Conservation (phyloP, 1,139 yeast genomes). For the Saccharomyces hybrid region DNA sequence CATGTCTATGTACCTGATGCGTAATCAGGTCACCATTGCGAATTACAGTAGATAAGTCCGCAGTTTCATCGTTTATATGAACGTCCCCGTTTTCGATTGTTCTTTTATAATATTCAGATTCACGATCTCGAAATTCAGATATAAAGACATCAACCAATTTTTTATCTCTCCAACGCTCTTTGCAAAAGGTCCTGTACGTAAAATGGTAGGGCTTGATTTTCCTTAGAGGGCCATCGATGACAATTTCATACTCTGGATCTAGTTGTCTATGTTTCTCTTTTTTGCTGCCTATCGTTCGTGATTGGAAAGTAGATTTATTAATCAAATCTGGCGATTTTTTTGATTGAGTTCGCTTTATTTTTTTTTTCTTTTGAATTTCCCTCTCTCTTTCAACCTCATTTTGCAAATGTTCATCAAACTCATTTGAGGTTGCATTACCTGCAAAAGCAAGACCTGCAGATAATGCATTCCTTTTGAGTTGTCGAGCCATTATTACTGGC, state of each 20-base stretch:
- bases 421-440: not conserved
- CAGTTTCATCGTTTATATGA: conserved; percentile 55
- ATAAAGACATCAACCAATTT: conserved; percentile 71
- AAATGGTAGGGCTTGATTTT: conserved; percentile 78
- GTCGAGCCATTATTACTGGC: not conserved
- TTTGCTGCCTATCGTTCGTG: conserved; percentile 23
- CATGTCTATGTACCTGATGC: conserved; percentile 83
- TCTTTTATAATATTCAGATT: conserved; percentile 55
- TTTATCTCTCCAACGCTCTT: conserved; percentile 82
- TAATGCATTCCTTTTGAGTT: not conserved
- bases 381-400: conserved; percentile 14
- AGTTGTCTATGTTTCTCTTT: conserved; percentile 22
- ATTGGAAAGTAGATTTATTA: conserved; percentile 27
- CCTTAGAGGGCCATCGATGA: conserved; percentile 53
- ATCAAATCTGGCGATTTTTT: not conserved
- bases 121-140: conserved; percentile 77
- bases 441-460: not conserved
- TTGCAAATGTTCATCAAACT: conserved; percentile 11
- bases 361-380: conserved; percentile 27
- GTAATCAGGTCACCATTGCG: conserved; percentile 78
- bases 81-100: conserved; percentile 72
- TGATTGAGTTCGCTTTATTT: conserved; percentile 16
- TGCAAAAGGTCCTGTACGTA: conserved; percentile 86
- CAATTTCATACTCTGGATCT: conserved; percentile 31
- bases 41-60: conserved; percentile 57